Evolutionary conservation across 129 eudicot genomes (phyloP), one percentile per base, ranked within the genome.

Genomic region (Escallonia rubra): DNA sequence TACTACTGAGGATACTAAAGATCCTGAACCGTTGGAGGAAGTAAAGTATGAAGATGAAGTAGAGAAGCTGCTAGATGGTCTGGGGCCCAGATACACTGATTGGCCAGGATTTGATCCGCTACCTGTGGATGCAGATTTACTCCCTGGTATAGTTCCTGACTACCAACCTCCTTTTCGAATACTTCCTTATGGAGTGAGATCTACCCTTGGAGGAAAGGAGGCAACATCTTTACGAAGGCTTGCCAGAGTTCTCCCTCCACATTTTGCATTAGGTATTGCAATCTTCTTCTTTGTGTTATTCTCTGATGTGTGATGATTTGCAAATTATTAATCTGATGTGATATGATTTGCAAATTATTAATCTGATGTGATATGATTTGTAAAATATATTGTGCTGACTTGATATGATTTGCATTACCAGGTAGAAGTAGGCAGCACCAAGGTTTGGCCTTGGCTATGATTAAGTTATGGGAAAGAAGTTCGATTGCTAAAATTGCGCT

Each of bases 81-180:
- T 93, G 75, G 98, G 98, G 61, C 98, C 92, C 2, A 74, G 98
- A 60, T 89, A 93, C 52, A 72, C 60, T 45, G 98, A 93, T 81
- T 93, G 98, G 98, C 95, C 98, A 0, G 92, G 98, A 44, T 77
- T 64, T 40, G 87, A 83, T 60, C 98, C 98, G 8, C 67, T 93
- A 76, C 98, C 98, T 2, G 90, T 93, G 48, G 98, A 93, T 86
- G 98, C 98, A 16, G 98, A 93, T 86, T 80, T 89, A 75, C 91
- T 93, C 43, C 95, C 95, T 0, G 87, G 85, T 16, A 71, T 68
- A 3, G 64, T 93, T 47, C 77, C 90, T 44, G 95, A 88, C 9
- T 93, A 65, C 58, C 67, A 93, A 69, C 96, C 96, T 41, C 98
- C 98, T 6, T 93, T 89, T 58, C 76, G 98, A 71, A 55, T 93